Conservation (phyloP, 257 asterid genomes). For the Salvia hispanica region DNA sequence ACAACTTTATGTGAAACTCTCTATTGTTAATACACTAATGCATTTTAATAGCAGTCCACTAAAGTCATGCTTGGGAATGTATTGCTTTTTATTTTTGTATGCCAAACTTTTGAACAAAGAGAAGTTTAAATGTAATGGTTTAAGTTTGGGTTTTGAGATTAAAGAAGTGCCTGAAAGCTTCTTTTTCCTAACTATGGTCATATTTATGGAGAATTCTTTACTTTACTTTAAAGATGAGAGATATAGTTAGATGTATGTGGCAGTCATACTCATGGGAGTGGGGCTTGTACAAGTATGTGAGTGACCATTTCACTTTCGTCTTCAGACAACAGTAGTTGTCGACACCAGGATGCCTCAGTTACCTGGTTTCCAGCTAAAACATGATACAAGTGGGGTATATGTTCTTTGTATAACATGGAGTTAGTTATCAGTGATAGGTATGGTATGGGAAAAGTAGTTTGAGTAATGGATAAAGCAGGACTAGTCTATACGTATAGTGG, state of each 20-base stretch:
- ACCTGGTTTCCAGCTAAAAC: neutral
- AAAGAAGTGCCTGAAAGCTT: neutral
- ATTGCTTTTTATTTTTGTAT: neutral
- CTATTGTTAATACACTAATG: too few species aligned
- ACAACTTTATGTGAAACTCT: too few species aligned
- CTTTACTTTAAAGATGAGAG: constrained; percentile 2
- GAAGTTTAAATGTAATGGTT: neutral
- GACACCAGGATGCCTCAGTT: neutral
- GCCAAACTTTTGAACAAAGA: neutral
- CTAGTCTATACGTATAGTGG: constrained; percentile 15
- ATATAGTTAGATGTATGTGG: neutral
- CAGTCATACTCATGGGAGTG: constrained; percentile 5
- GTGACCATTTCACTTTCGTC: constrained; percentile 14
- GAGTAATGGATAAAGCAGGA: constrained; percentile 16
- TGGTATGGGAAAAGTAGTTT: constrained; percentile 18
- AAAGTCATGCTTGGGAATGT: neutral
- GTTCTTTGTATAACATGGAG: constrained; percentile 17
- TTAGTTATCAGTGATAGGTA: neutral
- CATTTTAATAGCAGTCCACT: neutral
- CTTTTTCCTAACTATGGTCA: neutral
- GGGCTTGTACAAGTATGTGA: constrained; percentile 2
- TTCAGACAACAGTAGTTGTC: neutral
- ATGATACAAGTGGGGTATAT: constrained; percentile 15
- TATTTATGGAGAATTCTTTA: neutral
- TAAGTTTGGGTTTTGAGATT: constrained; percentile 2